These are phyloP conservation scores for Penicillium tannophilum DNA, from an alignment of 495 filamentous ascomycete genomes.

Conservation along the genomic window DNA sequence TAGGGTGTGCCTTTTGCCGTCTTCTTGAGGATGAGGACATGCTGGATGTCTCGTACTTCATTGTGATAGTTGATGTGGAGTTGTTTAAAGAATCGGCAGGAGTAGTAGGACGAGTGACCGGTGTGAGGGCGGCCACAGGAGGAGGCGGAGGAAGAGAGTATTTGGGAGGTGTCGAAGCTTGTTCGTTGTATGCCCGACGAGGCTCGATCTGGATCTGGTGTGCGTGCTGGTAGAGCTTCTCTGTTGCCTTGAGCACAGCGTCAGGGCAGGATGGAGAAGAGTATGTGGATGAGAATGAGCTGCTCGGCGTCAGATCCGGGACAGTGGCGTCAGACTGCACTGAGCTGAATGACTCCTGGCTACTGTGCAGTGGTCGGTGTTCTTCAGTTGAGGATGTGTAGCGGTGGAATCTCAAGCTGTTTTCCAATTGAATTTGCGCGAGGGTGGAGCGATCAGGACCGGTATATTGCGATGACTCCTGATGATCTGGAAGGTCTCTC, in stretches of 20 bases:
- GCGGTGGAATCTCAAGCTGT: constrained; percentile 34
- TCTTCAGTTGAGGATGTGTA: constrained; percentile 32
- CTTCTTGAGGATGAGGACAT: constrained; percentile 34
- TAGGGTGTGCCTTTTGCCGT: constrained; percentile 39
- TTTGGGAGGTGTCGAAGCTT: constrained; percentile 36
- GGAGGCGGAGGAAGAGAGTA: constrained; percentile 37
- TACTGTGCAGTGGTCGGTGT: constrained; percentile 28
- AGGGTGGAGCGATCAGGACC: constrained; percentile 38
- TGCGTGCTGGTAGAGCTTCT: constrained; percentile 35
- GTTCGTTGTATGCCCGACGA: constrained; percentile 31
- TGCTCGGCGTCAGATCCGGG: constrained; percentile 49
- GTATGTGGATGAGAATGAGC: constrained; percentile 48
- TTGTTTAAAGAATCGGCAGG: constrained; percentile 22
- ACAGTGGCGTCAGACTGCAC: constrained; percentile 36
- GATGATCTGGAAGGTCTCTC: constrained; percentile 18
- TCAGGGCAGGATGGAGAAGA: constrained; percentile 38
- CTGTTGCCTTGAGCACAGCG: constrained; percentile 30
- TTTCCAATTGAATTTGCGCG: constrained; percentile 41
- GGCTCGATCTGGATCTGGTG: constrained; percentile 20
- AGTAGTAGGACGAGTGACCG: constrained; percentile 25
- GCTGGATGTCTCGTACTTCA: constrained; percentile 33
- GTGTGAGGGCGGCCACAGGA: constrained; percentile 29
- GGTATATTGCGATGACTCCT: constrained; percentile 20
- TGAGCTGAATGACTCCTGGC: constrained; percentile 44
- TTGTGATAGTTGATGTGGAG: constrained; percentile 36